Conservation (phyloP, 179 eudicot genomes). For the Carnegiea gigantea region DNA sequence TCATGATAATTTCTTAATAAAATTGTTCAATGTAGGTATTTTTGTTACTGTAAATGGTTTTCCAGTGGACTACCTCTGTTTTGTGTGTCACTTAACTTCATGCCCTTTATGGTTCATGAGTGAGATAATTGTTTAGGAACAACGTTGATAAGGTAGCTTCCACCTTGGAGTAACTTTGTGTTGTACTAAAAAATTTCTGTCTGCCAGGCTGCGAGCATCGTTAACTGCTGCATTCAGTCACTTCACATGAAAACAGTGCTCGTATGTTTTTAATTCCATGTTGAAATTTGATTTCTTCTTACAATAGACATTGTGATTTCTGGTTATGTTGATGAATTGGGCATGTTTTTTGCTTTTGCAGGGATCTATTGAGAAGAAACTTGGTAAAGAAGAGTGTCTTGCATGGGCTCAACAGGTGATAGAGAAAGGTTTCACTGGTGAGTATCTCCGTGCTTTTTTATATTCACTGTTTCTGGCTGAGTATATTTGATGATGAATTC, state of each 20-base stretch:
- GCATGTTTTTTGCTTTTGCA: conserved; percentile 18
- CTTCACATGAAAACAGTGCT: conserved; percentile 46
- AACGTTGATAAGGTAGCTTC: neutral
- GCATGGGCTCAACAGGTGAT: conserved; percentile 40
- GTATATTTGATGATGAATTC: neutral
- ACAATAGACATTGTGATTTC: neutral
- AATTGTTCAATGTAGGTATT: neutral
- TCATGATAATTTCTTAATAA: neutral
- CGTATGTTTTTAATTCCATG: conserved; percentile 29
- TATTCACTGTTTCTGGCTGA: neutral
- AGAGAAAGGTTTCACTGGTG: conserved; percentile 52
- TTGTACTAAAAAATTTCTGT: neutral
- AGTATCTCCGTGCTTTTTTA: conserved; percentile 4
- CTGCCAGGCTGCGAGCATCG: conserved; percentile 48
- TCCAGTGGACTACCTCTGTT: neutral
- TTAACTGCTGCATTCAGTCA: conserved; percentile 51
- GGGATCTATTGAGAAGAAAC: conserved; percentile 44
- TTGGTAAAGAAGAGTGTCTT: conserved; percentile 36
- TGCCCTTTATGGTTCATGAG: neutral
- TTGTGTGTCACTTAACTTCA: neutral
- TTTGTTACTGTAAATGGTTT: neutral
- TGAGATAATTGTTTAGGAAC: neutral
- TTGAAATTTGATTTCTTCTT: neutral
- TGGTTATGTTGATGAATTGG: neutral
- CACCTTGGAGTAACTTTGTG: too few relatives aligned